Evolutionary conservation across 176 grass and related monocot species (phyloP).

Genomic region (Lolium multiflorum): DNA sequence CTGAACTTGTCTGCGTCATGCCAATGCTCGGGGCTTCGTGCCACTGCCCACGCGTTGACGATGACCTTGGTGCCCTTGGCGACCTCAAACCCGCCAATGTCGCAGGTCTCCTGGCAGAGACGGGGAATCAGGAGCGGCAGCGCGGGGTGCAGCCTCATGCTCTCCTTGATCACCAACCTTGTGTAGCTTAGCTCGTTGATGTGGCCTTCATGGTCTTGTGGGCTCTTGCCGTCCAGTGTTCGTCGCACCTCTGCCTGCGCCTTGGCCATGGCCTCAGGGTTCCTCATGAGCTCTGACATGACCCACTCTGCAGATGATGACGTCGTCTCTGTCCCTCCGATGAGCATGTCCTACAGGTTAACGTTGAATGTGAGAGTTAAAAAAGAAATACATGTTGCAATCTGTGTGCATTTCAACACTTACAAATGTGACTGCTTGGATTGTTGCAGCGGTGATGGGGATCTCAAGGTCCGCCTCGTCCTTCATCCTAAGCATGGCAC

Average conservation of each 20-base stretch:
- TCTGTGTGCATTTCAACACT: background rate
- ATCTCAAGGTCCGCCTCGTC: background rate
- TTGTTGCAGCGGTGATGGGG: background rate
- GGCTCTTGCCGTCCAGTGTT: background rate
- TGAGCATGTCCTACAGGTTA: constrained; percentile 29
- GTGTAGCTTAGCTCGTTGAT: background rate
- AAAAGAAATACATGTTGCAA: background rate
- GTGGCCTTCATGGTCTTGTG: background rate
- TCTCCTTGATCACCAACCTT: constrained; percentile 43
- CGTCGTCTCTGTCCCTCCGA: constrained; percentile 9
- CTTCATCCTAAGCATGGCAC: background rate
- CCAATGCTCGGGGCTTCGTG: background rate
- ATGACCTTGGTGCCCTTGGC: constrained; percentile 1
- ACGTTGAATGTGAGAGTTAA: background rate
- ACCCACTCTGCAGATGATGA: background rate
- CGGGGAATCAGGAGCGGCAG: constrained; percentile 25
- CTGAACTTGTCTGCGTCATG: constrained; percentile 2
- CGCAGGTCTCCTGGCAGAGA: constrained; percentile 10
- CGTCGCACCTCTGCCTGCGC: constrained; percentile 31
- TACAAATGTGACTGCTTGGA: background rate
- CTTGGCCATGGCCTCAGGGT: constrained; percentile 33
- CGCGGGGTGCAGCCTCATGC: constrained; percentile 43
- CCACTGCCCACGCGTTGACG: constrained; percentile 45
- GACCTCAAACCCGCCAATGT: constrained; percentile 24
- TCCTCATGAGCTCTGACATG: constrained; percentile 44